phyloP scores from a whole-genome alignment of 202 grass and related monocot genomes.

The Zoysia matrella region DNA sequence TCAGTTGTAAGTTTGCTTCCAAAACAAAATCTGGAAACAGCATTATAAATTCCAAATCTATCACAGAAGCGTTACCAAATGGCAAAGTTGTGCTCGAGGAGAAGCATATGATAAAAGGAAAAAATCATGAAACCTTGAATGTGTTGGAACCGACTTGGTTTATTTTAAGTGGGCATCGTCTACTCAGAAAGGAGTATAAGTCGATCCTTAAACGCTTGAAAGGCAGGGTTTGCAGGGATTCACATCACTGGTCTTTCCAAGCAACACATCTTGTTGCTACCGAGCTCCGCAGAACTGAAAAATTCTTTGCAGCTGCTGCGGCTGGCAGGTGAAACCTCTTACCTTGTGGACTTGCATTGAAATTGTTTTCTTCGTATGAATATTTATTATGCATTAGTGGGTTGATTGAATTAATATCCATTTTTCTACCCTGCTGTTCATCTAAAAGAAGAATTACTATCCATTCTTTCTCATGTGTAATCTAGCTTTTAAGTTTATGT shows the following conservation, averaged over 20 bases:
- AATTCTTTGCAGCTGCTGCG: constrained; percentile 88
- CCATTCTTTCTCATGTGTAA: neutral
- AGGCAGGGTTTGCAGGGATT: constrained; percentile 87
- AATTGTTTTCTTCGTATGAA: neutral
- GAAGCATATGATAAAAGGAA: constrained; percentile 25
- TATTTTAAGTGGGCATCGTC: constrained; percentile 79
- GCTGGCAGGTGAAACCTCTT: constrained; percentile 71
- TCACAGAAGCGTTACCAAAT: constrained; percentile 28
- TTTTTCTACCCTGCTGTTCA: neutral
- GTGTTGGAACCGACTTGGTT: constrained; percentile 62
- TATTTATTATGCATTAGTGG: neutral
- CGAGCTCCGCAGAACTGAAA: constrained; percentile 89
- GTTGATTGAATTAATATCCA: constrained; percentile 1
- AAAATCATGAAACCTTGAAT: constrained; percentile 37
- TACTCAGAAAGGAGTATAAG: constrained; percentile 85
- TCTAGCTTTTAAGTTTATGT: neutral
- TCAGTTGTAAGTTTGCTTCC: constrained; percentile 11
- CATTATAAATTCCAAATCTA: constrained; percentile 37
- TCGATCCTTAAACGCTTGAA: constrained; percentile 62
- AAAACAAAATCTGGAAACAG: constrained; percentile 37
- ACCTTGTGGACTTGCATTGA: neutral
- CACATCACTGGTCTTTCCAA: constrained; percentile 92
- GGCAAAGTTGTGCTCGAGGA: constrained; percentile 28
- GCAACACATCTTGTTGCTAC: constrained; percentile 87
- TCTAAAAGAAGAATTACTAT: too few relatives aligned